These are phyloP conservation scores for Chlorella sp. DNA, from an alignment of 139 green algal genomes.

Conservation along the genomic window DNA sequence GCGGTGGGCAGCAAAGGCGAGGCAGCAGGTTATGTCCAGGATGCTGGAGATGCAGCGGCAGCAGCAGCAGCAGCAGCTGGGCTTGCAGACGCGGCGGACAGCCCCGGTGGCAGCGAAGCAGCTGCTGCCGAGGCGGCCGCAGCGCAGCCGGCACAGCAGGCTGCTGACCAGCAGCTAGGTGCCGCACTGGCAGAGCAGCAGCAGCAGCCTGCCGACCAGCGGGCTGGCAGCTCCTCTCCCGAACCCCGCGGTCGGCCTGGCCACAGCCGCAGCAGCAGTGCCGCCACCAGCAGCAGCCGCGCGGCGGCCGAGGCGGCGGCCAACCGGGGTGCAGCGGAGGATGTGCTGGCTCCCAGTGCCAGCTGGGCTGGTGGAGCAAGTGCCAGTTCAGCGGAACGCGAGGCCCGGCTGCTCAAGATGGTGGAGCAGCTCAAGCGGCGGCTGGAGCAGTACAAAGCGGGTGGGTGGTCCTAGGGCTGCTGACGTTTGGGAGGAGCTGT, in stretches of 20 bases:
- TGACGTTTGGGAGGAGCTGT: too few species aligned
- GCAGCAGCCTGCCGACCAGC: background rate
- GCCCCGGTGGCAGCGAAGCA: background rate
- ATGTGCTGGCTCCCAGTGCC: too few species aligned
- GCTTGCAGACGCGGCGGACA: background rate
- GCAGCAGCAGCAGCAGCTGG: background rate
- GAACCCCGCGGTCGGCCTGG: background rate
- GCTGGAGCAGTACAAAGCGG: conserved; percentile 51
- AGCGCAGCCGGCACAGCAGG: background rate
- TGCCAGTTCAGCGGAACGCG: conserved; percentile 11
- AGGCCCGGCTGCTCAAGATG: conserved; percentile 44
- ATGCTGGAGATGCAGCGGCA: background rate
- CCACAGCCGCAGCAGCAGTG: background rate
- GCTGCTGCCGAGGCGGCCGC: background rate
- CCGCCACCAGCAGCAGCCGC: background rate
- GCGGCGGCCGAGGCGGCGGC: background rate
- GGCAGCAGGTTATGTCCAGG: background rate
- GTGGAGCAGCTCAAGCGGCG: conserved; percentile 69
- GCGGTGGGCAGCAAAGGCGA: background rate
- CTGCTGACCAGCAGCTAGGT: background rate
- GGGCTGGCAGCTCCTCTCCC: background rate
- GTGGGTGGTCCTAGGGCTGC: background rate
- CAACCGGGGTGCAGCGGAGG: background rate
- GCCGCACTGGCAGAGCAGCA: background rate
- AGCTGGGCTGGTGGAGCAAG: too few species aligned